Base-by-base conservation (phyloP, 1,284 basidiomycete genomes). In the Sporisorium iseilematis-ciliati region DNA sequence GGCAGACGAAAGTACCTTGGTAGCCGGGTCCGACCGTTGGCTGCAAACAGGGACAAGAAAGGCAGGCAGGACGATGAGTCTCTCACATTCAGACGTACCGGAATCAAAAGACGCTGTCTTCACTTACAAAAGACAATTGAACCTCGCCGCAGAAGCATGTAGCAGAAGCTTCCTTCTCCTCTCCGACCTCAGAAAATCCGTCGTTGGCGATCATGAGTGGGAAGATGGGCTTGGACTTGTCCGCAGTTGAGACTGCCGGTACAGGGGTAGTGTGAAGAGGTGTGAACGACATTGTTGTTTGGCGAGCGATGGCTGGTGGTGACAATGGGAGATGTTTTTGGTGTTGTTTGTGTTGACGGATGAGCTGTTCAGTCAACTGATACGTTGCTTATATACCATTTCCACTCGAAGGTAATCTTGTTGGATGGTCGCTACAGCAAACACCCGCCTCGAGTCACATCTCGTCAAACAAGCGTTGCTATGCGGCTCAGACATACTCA, bases 91-190 rank as follows among this genome's bases (percentile, higher is more conserved):
- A 43, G 4, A 43, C 20, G 42, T 1, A n/a, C 20, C 16, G 21
- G 23, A 21, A 21, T 42, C 18, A 35, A n/a, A 33, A 21, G n/a
- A 46, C 51, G 20, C 10, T 29, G 29, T 1, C 3, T 10, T 11
- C n/a, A 81, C 84, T 74, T 57, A 85, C 84, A 26, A 85, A 75
- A 1, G 79, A 75, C n/a, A 86, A 55, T 57, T 86, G 84, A 3
- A 86, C 82, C 6, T 45, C 40, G 16, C 85, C 85, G 52, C 85
- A 86, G 50, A 78, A 82, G 57, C 85, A 86, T 12, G 85, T 86
- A 10, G 84, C 82, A 10, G 83, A 82, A 11, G 84, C 84, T 64
- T 79, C 66, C 8, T 75, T 61, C 20, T 79, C 82, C 26, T 46
- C 45, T 18, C 56, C 63, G 4, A 45, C 43, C 11, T 70, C 79